phyloP scores from a whole-genome alignment of 768 basidiomycete species.

The Daedaleopsis nitida region DNA sequence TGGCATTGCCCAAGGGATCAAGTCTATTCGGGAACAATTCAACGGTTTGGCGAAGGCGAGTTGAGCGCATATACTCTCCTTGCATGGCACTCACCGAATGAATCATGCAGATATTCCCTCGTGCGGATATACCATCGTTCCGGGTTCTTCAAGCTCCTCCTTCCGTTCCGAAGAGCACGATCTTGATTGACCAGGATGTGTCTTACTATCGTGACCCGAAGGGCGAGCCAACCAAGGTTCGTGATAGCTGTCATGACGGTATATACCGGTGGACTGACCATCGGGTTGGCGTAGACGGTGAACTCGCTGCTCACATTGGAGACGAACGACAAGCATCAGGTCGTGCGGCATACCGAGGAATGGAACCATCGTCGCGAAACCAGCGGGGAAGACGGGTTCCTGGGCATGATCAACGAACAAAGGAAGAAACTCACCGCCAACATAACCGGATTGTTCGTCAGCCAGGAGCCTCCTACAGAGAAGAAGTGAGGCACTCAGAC shows the following conservation, averaged over 20 bases:
- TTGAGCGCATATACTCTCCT: background rate
- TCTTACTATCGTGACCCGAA: conserved; percentile 43
- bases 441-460: conserved; percentile 37
- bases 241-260: background rate
- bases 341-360: conserved; percentile 44
- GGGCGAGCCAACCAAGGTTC: conserved; percentile 44
- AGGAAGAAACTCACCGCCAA: conserved; percentile 45
- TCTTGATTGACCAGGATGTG: conserved; percentile 52
- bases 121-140: conserved; percentile 44
- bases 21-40: conserved; percentile 46
- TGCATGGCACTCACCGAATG: background rate
- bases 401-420: conserved; percentile 46
- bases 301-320: conserved; percentile 47
- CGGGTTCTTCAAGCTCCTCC: conserved; percentile 44
- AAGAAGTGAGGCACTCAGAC: conserved; percentile 1
- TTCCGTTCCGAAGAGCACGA: conserved; percentile 36
- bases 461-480: conserved; percentile 25
- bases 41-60: conserved; percentile 45
- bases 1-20: conserved; percentile 44
- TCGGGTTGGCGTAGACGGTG: conserved; percentile 27
- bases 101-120: conserved; percentile 40
- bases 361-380: conserved; percentile 45
- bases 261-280: background rate
- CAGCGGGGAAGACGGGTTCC: conserved; percentile 42
- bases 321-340: conserved; percentile 38